Conservation (phyloP, 306 rosid genomes). For the Fragaria nilgerrensis region DNA sequence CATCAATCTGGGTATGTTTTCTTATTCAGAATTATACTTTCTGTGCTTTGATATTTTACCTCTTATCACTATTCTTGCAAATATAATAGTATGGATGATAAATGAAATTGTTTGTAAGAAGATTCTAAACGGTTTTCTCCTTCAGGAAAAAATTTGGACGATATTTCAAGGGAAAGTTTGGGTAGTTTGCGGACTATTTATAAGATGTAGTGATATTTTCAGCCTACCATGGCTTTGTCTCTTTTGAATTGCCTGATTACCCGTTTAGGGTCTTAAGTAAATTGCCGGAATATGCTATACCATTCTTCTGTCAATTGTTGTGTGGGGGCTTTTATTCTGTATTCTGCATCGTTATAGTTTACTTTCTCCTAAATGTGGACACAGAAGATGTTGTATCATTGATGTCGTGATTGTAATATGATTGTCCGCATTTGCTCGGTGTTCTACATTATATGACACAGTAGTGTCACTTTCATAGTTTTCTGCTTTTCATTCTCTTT, state of each 20-base stretch:
- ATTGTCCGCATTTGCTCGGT: neutral
- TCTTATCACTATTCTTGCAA: neutral
- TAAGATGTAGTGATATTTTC: neutral
- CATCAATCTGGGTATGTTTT: constrained; percentile 76
- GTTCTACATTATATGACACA: neutral
- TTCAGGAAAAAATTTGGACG: neutral
- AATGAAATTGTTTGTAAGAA: neutral
- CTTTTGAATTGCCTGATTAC: neutral
- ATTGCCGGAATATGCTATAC: neutral
- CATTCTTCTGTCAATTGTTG: neutral
- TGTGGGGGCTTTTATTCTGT: neutral
- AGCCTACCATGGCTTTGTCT: neutral
- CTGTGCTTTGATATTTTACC: neutral
- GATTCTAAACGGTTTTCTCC: neutral
- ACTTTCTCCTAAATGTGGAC: neutral
- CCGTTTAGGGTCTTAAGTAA: neutral
- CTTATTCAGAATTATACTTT: neutral
- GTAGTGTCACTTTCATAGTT: neutral
- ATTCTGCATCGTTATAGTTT: neutral
- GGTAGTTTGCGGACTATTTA: neutral
- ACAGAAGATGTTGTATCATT: neutral
- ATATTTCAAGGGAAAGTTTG: neutral
- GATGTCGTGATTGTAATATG: neutral
- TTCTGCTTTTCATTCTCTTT: neutral
- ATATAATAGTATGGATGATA: neutral